Evolutionary conservation across 164 flowering plant genomes (phyloP).

Genomic region (Hamamelis virginiana): DNA sequence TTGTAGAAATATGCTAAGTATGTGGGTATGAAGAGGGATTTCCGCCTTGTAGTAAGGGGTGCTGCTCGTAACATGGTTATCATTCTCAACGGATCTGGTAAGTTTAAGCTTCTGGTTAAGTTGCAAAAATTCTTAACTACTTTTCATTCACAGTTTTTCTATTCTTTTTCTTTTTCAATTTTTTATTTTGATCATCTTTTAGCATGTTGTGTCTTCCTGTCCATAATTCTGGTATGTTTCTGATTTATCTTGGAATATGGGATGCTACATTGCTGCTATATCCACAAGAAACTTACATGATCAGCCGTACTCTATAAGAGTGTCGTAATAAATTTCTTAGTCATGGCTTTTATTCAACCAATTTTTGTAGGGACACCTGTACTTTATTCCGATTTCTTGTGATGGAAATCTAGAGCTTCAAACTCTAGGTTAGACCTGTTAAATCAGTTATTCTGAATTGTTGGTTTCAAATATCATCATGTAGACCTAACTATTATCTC

Average conservation of each 20-base stretch:
- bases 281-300: background rate
- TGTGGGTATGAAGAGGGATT: conserved; percentile 95
- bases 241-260: background rate
- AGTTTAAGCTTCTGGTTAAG: conserved; percentile 15
- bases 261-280: background rate
- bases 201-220: background rate
- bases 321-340: too few species aligned
- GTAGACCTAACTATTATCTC: too few species aligned
- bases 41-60: conserved; percentile 95
- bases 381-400: too few species aligned
- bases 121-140: background rate
- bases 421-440: too few species aligned
- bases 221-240: background rate
- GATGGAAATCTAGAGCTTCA: background rate
- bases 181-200: background rate
- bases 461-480: too few species aligned
- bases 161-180: background rate
- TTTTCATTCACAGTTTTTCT: background rate
- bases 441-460: too few species aligned
- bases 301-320: background rate
- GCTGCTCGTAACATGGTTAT: conserved; percentile 94
- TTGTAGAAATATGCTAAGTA: conserved; percentile 90
- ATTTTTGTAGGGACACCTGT: too few species aligned
- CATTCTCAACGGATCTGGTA: conserved; percentile 87
- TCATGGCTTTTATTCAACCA: too few species aligned